Percentiles rank a stretch among this genome's conserved stretches.
Conservation (phyloP, 768 basidiomycete species). For the Trametes villosa region DNA sequence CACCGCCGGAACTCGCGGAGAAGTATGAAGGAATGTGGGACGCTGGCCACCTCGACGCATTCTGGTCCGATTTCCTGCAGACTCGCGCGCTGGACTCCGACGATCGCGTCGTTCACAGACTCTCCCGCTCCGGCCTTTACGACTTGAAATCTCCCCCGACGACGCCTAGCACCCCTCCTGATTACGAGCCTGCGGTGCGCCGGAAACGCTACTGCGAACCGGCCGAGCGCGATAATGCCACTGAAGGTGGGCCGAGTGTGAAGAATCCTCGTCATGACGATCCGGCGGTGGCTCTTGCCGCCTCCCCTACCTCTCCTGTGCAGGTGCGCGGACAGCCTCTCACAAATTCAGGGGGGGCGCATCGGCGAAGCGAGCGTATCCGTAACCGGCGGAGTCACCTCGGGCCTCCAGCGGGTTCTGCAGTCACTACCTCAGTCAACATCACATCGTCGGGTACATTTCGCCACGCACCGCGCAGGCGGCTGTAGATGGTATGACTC, state of each 20-base stretch:
- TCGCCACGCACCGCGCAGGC: too few relatives aligned
- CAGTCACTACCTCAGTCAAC: too few relatives aligned
- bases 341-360: background rate
- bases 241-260: too few relatives aligned
- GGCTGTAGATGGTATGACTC: too few relatives aligned
- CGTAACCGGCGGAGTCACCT: too few relatives aligned
- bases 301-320: background rate
- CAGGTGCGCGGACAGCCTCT: background rate
- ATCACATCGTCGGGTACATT: too few relatives aligned
- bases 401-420: too few relatives aligned
- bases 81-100: background rate
- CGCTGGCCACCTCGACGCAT: background rate
- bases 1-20: background rate
- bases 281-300: background rate
- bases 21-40: background rate
- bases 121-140: background rate
- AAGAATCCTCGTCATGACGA: background rate
- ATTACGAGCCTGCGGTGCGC: background rate
- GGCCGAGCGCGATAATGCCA: background rate
- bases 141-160: background rate
- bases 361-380: background rate
- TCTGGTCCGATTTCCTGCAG: conserved; percentile 7
- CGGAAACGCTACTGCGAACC: background rate
- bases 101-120: background rate
- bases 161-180: background rate